phyloP scores from a whole-genome alignment of 345 rosid genomes.

The Gossypium turneri region DNA sequence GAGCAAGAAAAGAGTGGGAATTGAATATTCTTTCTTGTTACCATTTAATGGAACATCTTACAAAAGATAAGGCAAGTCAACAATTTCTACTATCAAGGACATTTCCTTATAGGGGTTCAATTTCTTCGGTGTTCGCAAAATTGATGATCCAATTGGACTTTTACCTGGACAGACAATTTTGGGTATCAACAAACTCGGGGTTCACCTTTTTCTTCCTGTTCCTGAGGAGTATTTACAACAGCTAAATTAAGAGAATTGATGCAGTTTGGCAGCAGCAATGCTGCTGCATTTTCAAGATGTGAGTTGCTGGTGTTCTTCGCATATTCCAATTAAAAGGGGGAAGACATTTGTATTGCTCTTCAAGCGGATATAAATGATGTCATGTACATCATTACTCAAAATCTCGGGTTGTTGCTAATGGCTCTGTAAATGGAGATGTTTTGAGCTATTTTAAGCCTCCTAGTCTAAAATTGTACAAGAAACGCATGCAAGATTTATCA shows the following conservation, averaged over 20 bases:
- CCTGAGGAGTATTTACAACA: constrained; percentile 93
- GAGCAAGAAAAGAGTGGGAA: constrained; percentile 96
- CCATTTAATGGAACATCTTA: constrained; percentile 74
- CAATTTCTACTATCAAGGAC: constrained; percentile 78
- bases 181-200: constrained; percentile 98
- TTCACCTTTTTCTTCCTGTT: constrained; percentile 93
- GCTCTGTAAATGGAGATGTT: constrained; percentile 64
- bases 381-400: constrained; percentile 93
- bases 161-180: constrained; percentile 82
- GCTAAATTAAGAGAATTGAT: constrained; percentile 94
- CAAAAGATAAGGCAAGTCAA: constrained; percentile 95
- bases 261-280: constrained; percentile 98
- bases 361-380: constrained; percentile 92
- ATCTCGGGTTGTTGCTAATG: constrained; percentile 63
- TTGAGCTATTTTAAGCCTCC: constrained; percentile 53
- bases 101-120: constrained; percentile 89
- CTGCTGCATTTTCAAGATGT: constrained; percentile 97
- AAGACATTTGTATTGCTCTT: no score
- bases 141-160: constrained; percentile 98
- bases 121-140: constrained; percentile 86
- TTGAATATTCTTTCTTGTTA: constrained; percentile 86
- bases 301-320: constrained; percentile 98
- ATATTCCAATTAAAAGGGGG: constrained; percentile 89
- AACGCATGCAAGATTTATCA: constrained; percentile 73
- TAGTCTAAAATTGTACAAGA: constrained; percentile 58